Base-by-base conservation (phyloP, 352 stramenopile species). In the Phytopythium helicoides region DNA sequence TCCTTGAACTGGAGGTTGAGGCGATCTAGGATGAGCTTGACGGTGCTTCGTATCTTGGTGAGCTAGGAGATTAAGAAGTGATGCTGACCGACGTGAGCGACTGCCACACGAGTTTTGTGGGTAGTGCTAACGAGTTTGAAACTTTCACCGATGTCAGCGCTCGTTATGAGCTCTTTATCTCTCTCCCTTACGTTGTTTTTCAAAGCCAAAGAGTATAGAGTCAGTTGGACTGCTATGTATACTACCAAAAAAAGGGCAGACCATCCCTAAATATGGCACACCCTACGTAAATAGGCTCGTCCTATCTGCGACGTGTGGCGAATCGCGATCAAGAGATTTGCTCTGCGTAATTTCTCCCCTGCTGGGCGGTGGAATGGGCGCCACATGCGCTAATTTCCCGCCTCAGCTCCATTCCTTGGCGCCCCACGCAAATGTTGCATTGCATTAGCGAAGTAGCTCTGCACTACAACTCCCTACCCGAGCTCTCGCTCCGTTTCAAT, bases 281-380 rank as follows among this genome's bases (percentile, higher is more conserved):
- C 34, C 31, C 5, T n/a, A 5, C 47, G 31, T 52, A 33, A 44
- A 41, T 35, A 33, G 52, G 48, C 33, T 44, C 31, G 47, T 44
- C 44, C 41, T 47, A 33, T 15, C 11, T 26, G 26, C 10, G 23
- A 26, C 47, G 64, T 71, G 73, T 74, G 77, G 73, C 77, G 77
- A 88, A 88, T 88, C 77, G 77, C 59, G 71, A 88, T 88, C 77
- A 85, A 62, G 75, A 88, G 77, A 88, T 88, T 88, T 88, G 73
- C 71, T 65, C 77, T 86, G 68, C 77, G 73, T 66, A 88, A 88
- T 88, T 85, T 88, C 67, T 87, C 49, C 54, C 33, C 40, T 47
- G 63, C 65, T 56, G 57, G 64, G 47, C 21, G 49, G 54, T 44
- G 52, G 49, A 55, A 62, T 66, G 62, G 60, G 60, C 52, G 48